Evolutionary conservation across 2,329 filamentous ascomycete species (phyloP), one percentile per base, ranked within the genome.

Genomic region (Zarea fungicola): DNA sequence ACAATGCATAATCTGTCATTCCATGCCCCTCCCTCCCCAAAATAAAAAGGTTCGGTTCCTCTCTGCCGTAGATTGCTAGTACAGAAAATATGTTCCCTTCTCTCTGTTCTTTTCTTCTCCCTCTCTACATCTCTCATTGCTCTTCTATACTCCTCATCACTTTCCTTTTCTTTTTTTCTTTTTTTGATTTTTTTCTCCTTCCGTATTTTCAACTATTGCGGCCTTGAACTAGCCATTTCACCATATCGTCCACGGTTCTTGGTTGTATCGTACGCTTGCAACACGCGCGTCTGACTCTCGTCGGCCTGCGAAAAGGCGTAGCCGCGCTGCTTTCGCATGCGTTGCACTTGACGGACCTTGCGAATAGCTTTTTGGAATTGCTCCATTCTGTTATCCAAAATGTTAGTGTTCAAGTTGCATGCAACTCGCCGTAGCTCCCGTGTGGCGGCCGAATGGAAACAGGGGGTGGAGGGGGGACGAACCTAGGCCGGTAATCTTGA

Each of bases 361-460:
- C 93, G 87, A 63, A 99, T 97, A 19, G 93, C 93, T 71, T 99
- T 99, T 72, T 99, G 93, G 76, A 99, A 99, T 71, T 99, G 93
- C 64, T 99, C 93, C 93, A 99, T 99, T 63, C 88, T 92, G 34
- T 26, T 32, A 29, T 16, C 11, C 29, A 6, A 18, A n/a, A 2
- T 14, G 21, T 43, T 43, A 43, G 42, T 21, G n/a, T n/a, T n/a
- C n/a, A n/a, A n/a, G n/a, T n/a, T n/a, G n/a, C n/a, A n/a, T n/a
- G n/a, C n/a, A n/a, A n/a, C n/a, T n/a, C n/a, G n/a, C n/a, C n/a
- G n/a, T n/a, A n/a, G n/a, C n/a, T n/a, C n/a, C n/a, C n/a, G n/a
- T n/a, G n/a, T n/a, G n/a, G n/a, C n/a, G n/a, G 28, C 28, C 28
- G 14, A 29, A 29, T 8, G 28, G 14, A 29, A 29, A 29, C 8